Evolutionary conservation across 2,329 filamentous ascomycete genomes (phyloP).

Genomic region (Exophiala alcalophila): DNA sequence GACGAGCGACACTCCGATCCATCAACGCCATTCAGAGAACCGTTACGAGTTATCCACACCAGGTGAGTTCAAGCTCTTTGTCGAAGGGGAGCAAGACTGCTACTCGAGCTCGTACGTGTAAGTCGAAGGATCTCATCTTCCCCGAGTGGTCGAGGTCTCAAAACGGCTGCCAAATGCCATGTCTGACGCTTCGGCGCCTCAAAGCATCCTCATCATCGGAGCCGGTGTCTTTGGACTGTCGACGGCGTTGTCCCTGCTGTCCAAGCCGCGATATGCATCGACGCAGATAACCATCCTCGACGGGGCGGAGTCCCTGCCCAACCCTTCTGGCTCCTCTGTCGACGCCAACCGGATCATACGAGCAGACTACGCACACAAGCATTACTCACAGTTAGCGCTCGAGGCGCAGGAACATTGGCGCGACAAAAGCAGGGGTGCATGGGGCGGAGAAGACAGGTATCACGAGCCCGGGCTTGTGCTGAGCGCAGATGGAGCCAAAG

Average conservation of each 20-base stretch:
- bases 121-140: no score
- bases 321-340: conserved; percentile 58
- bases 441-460: conserved; percentile 45
- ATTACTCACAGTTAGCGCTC: conserved; percentile 71
- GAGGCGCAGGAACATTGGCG: conserved; percentile 55
- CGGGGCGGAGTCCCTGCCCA: conserved; percentile 53
- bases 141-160: no score
- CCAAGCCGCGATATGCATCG: conserved; percentile 41
- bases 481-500: conserved; percentile 33
- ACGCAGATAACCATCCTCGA: conserved; percentile 57
- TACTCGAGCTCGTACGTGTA: no score
- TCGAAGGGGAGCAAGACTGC: no score
- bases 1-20: no score
- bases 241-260: conserved; percentile 67
- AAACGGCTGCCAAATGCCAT: no score
- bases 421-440: conserved; percentile 29
- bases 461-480: conserved; percentile 44
- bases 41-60: no score
- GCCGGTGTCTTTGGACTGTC: conserved; percentile 65
- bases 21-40: no score
- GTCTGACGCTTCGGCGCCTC: conserved; percentile 22
- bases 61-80: no score
- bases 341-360: conserved; percentile 62
- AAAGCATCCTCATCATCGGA: conserved; percentile 59
- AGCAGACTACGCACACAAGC: conserved; percentile 75